Evolutionary conservation across 495 filamentous ascomycete species (phyloP).

Genomic region (Aspergillus saccharolyticus): DNA sequence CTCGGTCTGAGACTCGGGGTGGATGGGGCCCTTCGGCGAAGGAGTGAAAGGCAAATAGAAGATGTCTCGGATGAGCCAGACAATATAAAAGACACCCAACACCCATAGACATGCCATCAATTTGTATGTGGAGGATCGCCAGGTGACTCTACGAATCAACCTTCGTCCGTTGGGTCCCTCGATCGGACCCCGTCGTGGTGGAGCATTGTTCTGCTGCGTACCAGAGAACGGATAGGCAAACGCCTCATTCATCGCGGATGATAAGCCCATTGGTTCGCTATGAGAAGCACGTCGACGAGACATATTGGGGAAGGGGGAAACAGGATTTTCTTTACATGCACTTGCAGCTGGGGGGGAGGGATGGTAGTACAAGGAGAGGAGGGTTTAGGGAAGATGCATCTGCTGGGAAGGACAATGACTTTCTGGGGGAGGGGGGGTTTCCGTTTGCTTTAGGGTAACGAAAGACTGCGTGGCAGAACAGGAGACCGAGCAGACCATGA

Average conservation of each 20-base stretch:
- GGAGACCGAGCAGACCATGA: neutral
- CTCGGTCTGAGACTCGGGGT: constrained; percentile 12
- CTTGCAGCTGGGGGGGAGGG: constrained; percentile 5
- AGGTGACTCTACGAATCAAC: constrained; percentile 45
- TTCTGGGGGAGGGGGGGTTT: neutral
- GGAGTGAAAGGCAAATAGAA: constrained; percentile 38
- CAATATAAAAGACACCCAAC: constrained; percentile 41
- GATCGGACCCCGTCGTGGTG: constrained; percentile 38
- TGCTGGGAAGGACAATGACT: constrained; percentile 4
- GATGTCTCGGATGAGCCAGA: constrained; percentile 45
- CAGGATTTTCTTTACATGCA: constrained; percentile 14
- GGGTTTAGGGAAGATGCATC: constrained; percentile 17
- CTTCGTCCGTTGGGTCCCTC: constrained; percentile 43
- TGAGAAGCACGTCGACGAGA: constrained; percentile 42
- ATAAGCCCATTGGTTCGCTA: constrained; percentile 30
- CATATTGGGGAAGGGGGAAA: constrained; percentile 22
- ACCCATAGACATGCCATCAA: constrained; percentile 46
- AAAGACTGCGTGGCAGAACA: neutral
- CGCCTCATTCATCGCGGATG: constrained; percentile 33
- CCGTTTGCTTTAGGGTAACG: constrained; percentile 3
- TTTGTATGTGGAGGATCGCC: constrained; percentile 48
- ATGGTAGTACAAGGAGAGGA: constrained; percentile 10
- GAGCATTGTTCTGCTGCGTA: constrained; percentile 22
- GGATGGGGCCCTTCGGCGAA: constrained; percentile 16
- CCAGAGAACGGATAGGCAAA: constrained; percentile 32